These are phyloP conservation scores for Triangularia verruculosa DNA, from an alignment of 2,329 filamentous ascomycete genomes.

Conservation along the genomic window DNA sequence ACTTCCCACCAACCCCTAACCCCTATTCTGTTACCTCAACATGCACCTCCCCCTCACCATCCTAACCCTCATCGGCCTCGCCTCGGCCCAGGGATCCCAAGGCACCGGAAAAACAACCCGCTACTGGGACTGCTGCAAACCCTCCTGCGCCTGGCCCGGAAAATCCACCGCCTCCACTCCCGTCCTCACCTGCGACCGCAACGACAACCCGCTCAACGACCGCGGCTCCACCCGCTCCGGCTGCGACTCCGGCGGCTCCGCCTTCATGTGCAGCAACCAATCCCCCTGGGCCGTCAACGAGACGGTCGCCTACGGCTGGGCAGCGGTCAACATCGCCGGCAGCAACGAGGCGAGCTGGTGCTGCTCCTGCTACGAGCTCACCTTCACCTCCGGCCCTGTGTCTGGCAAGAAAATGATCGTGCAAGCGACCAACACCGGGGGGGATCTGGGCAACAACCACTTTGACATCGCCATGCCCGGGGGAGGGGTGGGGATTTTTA, in stretches of 20 bases:
- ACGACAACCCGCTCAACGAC: slow-evolving; percentile 48
- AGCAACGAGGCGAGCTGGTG: slow-evolving; percentile 32
- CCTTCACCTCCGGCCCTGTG: slow-evolving; percentile 54
- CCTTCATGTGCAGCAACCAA: slow-evolving; percentile 54
- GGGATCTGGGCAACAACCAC: slow-evolving; percentile 52
- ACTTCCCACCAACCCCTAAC: background rate
- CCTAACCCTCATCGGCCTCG: slow-evolving; percentile 24
- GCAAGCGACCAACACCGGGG: slow-evolving; percentile 58
- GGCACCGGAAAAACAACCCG: slow-evolving; percentile 35
- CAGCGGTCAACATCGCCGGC: slow-evolving; percentile 47
- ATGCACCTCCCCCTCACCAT: slow-evolving; percentile 28
- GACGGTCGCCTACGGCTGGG: slow-evolving; percentile 52
- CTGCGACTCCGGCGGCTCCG: slow-evolving; percentile 44
- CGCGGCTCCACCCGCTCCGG: slow-evolving; percentile 33
- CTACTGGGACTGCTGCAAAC: slow-evolving; percentile 58
- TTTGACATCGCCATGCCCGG: slow-evolving; percentile 54
- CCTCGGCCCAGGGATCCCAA: slow-evolving; percentile 28
- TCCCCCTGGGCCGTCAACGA: slow-evolving; percentile 51
- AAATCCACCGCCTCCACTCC: slow-evolving; percentile 43
- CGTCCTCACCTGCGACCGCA: slow-evolving; percentile 46
- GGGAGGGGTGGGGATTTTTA: slow-evolving; percentile 52
- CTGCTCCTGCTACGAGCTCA: slow-evolving; percentile 56
- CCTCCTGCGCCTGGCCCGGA: slow-evolving; percentile 52
- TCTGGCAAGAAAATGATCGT: slow-evolving; percentile 58
- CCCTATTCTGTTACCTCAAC: background rate